Percentiles rank a stretch among this genome's conserved stretches.
Evolutionary conservation across 495 filamentous ascomycete species (phyloP).

Genomic region (Hypoxylon cercidicola): DNA sequence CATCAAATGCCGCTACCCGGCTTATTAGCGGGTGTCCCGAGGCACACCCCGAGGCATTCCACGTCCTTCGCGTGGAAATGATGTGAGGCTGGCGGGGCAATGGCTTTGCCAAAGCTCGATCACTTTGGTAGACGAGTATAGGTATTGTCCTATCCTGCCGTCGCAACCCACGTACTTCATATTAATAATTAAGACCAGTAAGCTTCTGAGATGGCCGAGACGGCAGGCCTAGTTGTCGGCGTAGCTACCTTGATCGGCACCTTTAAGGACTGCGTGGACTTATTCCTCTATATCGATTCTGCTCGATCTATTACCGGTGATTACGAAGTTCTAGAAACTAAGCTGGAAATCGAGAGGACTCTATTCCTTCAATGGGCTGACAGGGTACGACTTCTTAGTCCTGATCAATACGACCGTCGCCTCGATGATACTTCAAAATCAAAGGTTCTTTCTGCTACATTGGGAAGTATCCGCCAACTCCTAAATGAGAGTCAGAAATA

Average conservation of each 20-base stretch:
- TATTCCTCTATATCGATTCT: constrained; percentile 23
- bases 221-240: constrained; percentile 23
- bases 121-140: too few relatives aligned
- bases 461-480: not conserved
- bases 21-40: too few relatives aligned
- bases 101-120: too few relatives aligned
- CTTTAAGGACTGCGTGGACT: constrained; percentile 43
- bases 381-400: constrained; percentile 6
- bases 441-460: not conserved
- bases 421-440: not conserved
- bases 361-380: constrained; percentile 43
- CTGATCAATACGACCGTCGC: constrained; percentile 16
- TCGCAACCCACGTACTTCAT: too few relatives aligned
- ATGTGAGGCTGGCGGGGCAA: too few relatives aligned
- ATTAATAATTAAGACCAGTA: too few relatives aligned
- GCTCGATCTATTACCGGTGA: constrained; percentile 40
- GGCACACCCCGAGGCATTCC: too few relatives aligned
- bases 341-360: constrained; percentile 43
- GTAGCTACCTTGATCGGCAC: constrained; percentile 32
- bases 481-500: not conserved
- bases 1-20: too few relatives aligned
- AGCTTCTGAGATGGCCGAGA: constrained; percentile 27
- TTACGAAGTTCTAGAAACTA: constrained; percentile 42
- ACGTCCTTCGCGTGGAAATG: too few relatives aligned
- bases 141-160: too few relatives aligned